These are phyloP conservation scores for Erysiphe pulchra DNA, from an alignment of 2,329 filamentous ascomycete species.

Conservation along the genomic window DNA sequence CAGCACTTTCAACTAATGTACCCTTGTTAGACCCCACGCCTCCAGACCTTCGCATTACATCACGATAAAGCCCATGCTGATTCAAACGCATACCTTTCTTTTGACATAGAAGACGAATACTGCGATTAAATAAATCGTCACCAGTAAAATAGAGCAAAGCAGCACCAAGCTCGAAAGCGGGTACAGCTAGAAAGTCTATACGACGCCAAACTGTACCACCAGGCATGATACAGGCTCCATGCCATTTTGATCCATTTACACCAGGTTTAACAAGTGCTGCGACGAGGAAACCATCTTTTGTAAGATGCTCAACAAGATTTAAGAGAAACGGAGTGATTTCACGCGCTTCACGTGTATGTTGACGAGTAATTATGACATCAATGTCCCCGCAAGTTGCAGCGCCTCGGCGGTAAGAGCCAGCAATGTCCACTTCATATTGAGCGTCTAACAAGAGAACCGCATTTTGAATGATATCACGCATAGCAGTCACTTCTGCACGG, in stretches of 20 bases:
- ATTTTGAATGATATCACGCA: conserved; percentile 36
- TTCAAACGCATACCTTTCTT: conserved; percentile 69
- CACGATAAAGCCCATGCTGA: conserved; percentile 51
- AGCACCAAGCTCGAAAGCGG: conserved; percentile 52
- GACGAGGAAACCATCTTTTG: conserved; percentile 37
- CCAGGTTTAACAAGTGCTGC: conserved; percentile 34
- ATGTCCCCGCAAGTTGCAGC: conserved; percentile 53
- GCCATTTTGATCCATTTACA: conserved; percentile 49
- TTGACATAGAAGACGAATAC: conserved; percentile 51
- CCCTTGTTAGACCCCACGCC: no score
- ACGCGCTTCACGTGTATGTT: conserved; percentile 23
- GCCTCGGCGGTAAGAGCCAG: conserved; percentile 68
- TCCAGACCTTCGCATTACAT: conserved; percentile 34
- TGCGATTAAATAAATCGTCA: conserved; percentile 84
- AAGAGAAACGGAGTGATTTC: conserved; percentile 38
- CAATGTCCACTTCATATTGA: conserved; percentile 42
- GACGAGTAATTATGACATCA: conserved; percentile 58
- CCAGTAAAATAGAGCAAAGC: conserved; percentile 90
- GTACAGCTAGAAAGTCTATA: conserved; percentile 67
- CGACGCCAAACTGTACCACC: conserved; percentile 38
- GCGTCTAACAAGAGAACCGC: conserved; percentile 34
- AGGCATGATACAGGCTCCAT: conserved; percentile 57
- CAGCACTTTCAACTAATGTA: no score
- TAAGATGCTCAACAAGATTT: conserved; percentile 34
- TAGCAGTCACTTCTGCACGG: conserved; percentile 43